phyloP scores from a whole-genome alignment of 2,329 filamentous ascomycete species.

The Aurifilum marmelostoma region DNA sequence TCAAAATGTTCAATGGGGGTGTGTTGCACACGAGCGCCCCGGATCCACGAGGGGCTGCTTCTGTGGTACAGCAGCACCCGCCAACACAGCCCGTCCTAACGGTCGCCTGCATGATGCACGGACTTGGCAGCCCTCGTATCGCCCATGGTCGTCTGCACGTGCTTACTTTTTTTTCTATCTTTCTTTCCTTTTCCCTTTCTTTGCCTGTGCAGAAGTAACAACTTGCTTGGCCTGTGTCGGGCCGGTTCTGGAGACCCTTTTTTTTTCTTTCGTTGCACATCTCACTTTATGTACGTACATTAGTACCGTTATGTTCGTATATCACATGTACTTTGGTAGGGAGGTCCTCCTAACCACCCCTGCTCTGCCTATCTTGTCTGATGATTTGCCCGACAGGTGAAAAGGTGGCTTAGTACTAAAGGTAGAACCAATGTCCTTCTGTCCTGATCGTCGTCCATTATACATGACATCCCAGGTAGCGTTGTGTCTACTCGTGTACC shows the following conservation, averaged over 20 bases:
- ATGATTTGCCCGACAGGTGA: too few relatives aligned
- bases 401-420: background rate
- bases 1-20: too few relatives aligned
- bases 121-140: slow-evolving; percentile 2
- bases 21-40: background rate
- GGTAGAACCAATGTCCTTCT: background rate
- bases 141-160: slow-evolving; percentile 2
- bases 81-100: background rate
- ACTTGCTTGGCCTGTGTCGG: background rate
- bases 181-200: too few relatives aligned
- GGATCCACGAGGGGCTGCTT: background rate
- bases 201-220: background rate
- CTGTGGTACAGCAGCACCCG: background rate
- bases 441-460: background rate
- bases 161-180: background rate
- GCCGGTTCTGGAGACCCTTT: background rate
- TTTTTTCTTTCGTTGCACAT: too few relatives aligned
- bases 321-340: too few relatives aligned
- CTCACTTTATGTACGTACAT: background rate
- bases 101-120: slow-evolving; percentile 4
- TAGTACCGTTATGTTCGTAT: too few relatives aligned
- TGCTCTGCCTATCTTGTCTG: too few relatives aligned
- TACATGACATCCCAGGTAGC: background rate
- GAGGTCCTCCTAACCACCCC: too few relatives aligned
- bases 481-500: background rate